Conservation (phyloP, 2,329 filamentous ascomycete species). For the Sporothrix mexicana region DNA sequence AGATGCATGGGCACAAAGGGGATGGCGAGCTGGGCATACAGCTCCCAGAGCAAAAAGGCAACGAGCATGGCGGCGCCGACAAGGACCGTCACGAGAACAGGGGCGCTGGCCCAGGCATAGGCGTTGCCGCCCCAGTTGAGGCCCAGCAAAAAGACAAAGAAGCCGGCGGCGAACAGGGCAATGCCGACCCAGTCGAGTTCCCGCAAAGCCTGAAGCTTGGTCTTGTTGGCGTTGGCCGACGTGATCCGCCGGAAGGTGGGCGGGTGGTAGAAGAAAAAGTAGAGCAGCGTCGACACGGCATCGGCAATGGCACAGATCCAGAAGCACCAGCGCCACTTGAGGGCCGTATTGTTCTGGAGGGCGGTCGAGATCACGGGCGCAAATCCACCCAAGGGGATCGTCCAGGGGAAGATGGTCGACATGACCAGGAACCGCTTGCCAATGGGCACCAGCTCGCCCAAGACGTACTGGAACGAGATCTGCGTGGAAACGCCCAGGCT, state of each 20-base stretch:
- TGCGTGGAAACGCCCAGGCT: background rate
- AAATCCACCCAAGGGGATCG: background rate
- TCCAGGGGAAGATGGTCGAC: background rate
- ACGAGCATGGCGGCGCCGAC: background rate
- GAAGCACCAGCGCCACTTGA: background rate
- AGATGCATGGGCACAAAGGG: background rate
- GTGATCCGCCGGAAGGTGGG: background rate
- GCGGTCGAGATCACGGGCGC: background rate
- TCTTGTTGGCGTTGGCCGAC: background rate
- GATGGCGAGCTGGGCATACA: background rate
- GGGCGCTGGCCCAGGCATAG: background rate
- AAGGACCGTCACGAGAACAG: background rate
- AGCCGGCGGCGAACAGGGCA: background rate
- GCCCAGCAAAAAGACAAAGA: background rate
- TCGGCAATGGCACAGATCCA: background rate
- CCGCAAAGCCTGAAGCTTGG: background rate
- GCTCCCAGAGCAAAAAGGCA: background rate
- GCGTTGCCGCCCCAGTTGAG: constrained; percentile 3
- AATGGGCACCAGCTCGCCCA: constrained; percentile 6
- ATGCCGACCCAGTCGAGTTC: constrained; percentile 6
- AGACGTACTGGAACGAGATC: constrained; percentile 1
- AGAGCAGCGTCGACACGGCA: background rate
- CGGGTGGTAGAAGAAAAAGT: constrained; percentile 4
- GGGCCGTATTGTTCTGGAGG: background rate
- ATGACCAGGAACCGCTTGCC: background rate